phyloP scores from a whole-genome alignment of 1,139 yeast species.

The Yamadazyma mexicana region DNA sequence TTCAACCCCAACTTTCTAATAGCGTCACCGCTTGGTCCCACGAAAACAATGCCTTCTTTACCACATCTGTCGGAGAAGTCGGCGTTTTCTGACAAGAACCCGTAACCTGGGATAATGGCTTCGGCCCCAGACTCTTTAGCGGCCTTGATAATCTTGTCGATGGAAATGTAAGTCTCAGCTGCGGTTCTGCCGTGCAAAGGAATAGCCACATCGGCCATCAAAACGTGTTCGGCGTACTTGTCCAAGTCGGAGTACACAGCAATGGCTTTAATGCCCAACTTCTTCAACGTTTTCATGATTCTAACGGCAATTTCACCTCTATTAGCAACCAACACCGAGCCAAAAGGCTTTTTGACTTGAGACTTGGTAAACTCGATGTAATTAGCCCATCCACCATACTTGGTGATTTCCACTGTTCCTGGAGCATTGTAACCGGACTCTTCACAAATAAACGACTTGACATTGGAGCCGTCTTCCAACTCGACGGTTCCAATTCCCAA shows the following conservation, averaged over 20 bases:
- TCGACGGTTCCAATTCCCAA: slow-evolving; percentile 93
- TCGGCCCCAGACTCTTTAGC: slow-evolving; percentile 82
- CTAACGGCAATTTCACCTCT: slow-evolving; percentile 98
- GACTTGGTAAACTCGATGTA: slow-evolving; percentile 48
- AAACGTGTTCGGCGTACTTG: slow-evolving; percentile 82
- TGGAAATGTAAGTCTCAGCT: slow-evolving; percentile 84
- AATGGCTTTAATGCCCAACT: slow-evolving; percentile 72
- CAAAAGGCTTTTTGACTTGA: slow-evolving; percentile 58
- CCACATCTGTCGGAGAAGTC: slow-evolving; percentile 89
- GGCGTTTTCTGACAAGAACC: slow-evolving; percentile 94
- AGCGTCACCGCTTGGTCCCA: slow-evolving; percentile 84
- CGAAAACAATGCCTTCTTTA: slow-evolving; percentile 81
- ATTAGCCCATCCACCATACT: slow-evolving; percentile 83
- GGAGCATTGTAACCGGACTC: slow-evolving; percentile 73
- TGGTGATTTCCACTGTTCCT: slow-evolving; percentile 77
- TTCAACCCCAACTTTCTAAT: slow-evolving; percentile 88
- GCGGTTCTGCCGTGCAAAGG: slow-evolving; percentile 81
- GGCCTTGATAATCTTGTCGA: slow-evolving; percentile 81
- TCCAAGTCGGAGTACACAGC: slow-evolving; percentile 93
- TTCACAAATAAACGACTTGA: slow-evolving; percentile 92
- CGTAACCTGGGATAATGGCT: slow-evolving; percentile 96
- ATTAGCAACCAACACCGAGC: slow-evolving; percentile 87
- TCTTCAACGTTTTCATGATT: slow-evolving; percentile 82
- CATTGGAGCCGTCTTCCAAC: slow-evolving; percentile 74
- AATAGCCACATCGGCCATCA: slow-evolving; percentile 76